Conservation (phyloP, 2,329 filamentous ascomycete genomes). For the Nigrospora sphaerica region DNA sequence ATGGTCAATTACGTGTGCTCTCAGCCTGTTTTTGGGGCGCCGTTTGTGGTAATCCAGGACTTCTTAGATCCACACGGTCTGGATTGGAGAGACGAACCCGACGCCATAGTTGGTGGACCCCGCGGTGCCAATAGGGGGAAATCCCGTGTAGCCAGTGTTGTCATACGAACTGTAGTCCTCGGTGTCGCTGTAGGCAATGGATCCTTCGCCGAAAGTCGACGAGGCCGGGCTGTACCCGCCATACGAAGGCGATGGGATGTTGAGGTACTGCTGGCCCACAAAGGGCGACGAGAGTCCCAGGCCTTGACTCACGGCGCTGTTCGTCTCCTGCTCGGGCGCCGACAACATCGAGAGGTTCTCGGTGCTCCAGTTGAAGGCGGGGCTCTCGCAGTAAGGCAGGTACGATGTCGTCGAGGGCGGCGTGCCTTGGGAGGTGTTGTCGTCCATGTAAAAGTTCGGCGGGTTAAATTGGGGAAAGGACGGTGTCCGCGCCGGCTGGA, state of each 20-base stretch:
- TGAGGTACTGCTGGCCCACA: conserved; percentile 49
- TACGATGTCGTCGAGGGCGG: conserved; percentile 37
- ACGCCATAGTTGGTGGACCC: conserved; percentile 38
- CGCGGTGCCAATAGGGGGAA: conserved; percentile 36
- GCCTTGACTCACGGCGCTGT: conserved; percentile 41
- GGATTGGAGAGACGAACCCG: conserved; percentile 59
- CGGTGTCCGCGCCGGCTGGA: conserved; percentile 48
- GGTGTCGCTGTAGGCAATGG: conserved; percentile 54
- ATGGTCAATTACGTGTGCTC: conserved; percentile 46
- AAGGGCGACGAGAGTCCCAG: conserved; percentile 50
- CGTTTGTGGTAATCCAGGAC: conserved; percentile 31
- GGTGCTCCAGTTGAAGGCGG: conserved; percentile 57
- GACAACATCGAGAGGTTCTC: conserved; percentile 53
- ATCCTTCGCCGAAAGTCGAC: conserved; percentile 55
- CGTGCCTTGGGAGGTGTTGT: conserved; percentile 28
- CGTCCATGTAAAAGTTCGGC: conserved; percentile 44
- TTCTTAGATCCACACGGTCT: conserved; percentile 53
- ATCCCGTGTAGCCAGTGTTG: conserved; percentile 30
- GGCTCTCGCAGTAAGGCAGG: conserved; percentile 45
- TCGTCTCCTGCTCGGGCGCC: conserved; percentile 33
- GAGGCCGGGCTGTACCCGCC: conserved; percentile 55
- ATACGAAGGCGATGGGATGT: conserved; percentile 55
- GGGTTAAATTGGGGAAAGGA: conserved; percentile 55
- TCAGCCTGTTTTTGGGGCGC: conserved; percentile 27
- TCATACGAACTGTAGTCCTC: conserved; percentile 49